These are phyloP conservation scores for Hypoxylon crocopeplum DNA, from an alignment of 495 filamentous ascomycete species.

Conservation along the genomic window DNA sequence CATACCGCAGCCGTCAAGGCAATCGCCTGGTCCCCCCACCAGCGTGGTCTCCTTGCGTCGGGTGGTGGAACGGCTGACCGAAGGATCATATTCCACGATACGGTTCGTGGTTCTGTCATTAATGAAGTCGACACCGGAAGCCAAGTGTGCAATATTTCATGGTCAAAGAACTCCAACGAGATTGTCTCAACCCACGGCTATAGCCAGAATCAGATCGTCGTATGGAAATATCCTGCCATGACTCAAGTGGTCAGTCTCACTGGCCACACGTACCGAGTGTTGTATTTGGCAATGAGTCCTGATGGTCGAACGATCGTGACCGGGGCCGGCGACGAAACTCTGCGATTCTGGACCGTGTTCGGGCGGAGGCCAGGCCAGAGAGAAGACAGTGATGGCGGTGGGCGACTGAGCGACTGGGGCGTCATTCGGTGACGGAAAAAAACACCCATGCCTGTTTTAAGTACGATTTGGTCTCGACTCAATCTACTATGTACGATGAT, in stretches of 20 bases:
- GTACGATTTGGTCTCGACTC: conserved; percentile 10
- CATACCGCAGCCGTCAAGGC: conserved; percentile 97
- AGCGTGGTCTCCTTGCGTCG: conserved; percentile 89
- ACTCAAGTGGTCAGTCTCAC: conserved; percentile 93
- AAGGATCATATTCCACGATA: conserved; percentile 98
- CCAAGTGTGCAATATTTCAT: conserved; percentile 96
- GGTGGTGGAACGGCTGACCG: conserved; percentile 96
- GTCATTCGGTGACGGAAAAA: conserved; percentile 65
- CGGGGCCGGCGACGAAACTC: conserved; percentile 93
- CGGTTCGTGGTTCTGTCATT: conserved; percentile 74
- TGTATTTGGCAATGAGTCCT: conserved; percentile 97
- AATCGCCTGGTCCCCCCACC: conserved; percentile 98
- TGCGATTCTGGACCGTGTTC: conserved; percentile 97
- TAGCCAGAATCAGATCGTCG: conserved; percentile 94
- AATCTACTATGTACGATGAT: conserved; percentile 23
- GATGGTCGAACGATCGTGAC: conserved; percentile 94
- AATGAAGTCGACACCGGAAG: conserved; percentile 93
- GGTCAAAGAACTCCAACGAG: conserved; percentile 95
- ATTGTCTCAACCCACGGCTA: conserved; percentile 98
- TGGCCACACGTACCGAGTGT: conserved; percentile 93
- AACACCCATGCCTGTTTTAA: neutral
- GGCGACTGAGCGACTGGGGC: conserved; percentile 71
- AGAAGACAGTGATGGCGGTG: conserved; percentile 57
- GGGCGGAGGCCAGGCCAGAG: conserved; percentile 66
- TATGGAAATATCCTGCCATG: conserved; percentile 99